Evolutionary conservation across 2,329 filamentous ascomycete genomes (phyloP).

Genomic region (Sporothrix luriei): DNA sequence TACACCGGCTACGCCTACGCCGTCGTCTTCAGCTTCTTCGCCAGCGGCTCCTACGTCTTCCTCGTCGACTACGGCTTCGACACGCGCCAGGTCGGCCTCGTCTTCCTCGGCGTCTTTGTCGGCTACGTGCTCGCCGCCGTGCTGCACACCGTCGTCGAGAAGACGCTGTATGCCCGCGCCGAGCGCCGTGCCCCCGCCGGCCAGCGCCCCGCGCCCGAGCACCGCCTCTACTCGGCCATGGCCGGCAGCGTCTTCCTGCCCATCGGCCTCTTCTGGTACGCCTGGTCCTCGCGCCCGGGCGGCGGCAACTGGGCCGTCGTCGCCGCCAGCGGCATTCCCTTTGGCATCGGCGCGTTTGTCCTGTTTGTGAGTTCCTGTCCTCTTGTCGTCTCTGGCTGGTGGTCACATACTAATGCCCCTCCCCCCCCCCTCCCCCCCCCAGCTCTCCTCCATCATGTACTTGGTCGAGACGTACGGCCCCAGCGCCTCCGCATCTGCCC

Average conservation of each 20-base stretch:
- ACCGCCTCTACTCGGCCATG: slow-evolving; percentile 27
- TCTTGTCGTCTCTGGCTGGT: not conserved
- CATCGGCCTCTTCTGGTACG: slow-evolving; percentile 27
- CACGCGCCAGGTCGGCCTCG: not conserved
- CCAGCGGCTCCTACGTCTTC: slow-evolving; percentile 23
- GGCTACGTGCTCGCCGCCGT: slow-evolving; percentile 21
- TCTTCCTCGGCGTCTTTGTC: not conserved
- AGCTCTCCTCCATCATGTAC: slow-evolving; percentile 26
- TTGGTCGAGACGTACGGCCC: slow-evolving; percentile 24
- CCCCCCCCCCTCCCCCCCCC: not conserved
- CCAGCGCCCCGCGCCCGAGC: slow-evolving; percentile 6
- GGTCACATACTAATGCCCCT: not conserved
- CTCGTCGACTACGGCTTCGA: slow-evolving; percentile 19
- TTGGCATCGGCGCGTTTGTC: slow-evolving; percentile 25
- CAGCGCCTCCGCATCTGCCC: slow-evolving; percentile 1
- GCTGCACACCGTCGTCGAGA: not conserved
- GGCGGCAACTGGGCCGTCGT: slow-evolving; percentile 25
- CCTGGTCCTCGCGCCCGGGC: slow-evolving; percentile 17
- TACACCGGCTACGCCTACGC: slow-evolving; percentile 29
- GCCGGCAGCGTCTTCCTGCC: slow-evolving; percentile 27
- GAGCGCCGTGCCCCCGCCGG: not conserved
- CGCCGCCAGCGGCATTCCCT: slow-evolving; percentile 23
- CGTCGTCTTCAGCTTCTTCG: slow-evolving; percentile 26
- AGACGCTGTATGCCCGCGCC: slow-evolving; percentile 21
- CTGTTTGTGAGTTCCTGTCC: slow-evolving; percentile 4